Percentiles rank a stretch among this genome's conserved stretches.
These are phyloP conservation scores for Neolentinus lepideus DNA, from an alignment of 1,284 basidiomycete species.

Conservation along the genomic window DNA sequence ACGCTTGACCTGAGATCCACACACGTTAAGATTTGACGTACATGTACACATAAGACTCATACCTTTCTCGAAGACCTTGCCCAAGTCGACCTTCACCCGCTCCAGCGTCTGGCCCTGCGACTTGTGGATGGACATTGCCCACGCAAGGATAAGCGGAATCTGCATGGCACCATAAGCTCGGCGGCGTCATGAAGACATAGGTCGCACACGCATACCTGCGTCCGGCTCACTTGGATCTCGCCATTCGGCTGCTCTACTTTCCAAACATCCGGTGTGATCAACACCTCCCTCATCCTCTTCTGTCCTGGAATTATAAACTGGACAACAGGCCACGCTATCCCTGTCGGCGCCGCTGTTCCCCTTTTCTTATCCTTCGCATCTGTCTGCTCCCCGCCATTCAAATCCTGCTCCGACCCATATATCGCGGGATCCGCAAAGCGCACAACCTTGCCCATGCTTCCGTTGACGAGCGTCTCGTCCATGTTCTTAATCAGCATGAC, in stretches of 20 bases:
- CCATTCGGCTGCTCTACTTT: constrained; percentile 83
- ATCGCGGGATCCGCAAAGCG: constrained; percentile 40
- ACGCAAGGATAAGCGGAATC: constrained; percentile 80
- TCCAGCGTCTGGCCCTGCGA: constrained; percentile 88
- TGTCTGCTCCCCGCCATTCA: constrained; percentile 20
- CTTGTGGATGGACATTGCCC: constrained; percentile 96
- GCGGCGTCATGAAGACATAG: constrained; percentile 12
- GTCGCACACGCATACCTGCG: constrained; percentile 46
- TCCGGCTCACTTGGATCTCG: constrained; percentile 68
- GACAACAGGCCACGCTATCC: constrained; percentile 23
- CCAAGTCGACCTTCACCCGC: constrained; percentile 78
- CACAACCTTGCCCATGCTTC: constrained; percentile 69
- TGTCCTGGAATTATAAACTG: constrained; percentile 31
- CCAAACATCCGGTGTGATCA: constrained; percentile 65
- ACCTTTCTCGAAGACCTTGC: constrained; percentile 87
- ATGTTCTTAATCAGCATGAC: constrained; percentile 65
- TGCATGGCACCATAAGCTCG: constrained; percentile 14
- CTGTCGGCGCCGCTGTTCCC: not conserved
- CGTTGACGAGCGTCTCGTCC: constrained; percentile 74
- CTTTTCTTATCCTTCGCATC: constrained; percentile 3
- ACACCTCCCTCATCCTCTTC: constrained; percentile 24
- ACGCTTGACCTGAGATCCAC: constrained; percentile 45
- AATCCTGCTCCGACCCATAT: constrained; percentile 17
- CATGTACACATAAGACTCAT: constrained; percentile 13
- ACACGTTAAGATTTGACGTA: constrained; percentile 8